Base-by-base conservation (phyloP, 257 asterid genomes). In the Osmanthus fragrans region DNA sequence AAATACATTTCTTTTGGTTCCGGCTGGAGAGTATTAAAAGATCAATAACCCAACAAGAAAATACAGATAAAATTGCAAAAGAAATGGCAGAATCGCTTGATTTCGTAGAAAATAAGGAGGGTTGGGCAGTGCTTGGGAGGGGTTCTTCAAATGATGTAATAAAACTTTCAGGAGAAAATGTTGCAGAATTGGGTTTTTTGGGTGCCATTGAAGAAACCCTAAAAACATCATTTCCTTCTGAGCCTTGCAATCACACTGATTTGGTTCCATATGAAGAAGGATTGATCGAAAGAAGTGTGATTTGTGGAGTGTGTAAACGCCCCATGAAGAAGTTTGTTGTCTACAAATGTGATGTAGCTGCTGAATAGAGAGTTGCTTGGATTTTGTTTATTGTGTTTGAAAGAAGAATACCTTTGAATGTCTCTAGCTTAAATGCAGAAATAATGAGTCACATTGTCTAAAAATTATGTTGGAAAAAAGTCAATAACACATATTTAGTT, bases 201-300 rank as follows among this genome's bases (percentile, higher is more conserved):
- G 82, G 77, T 25, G 90, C 95, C 34, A 79, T 88, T 34, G 76
- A 60, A 56, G 75, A 54, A 66, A 86, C 82, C 19, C 56, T 83
- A 66, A 84, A 66, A 25, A 78, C 83, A 51, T 64, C 82, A 45
- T 72, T 42, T 19, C 74, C 77, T 30, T 77, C 45, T 21, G 84
- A 73, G 37, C 64, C 75, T 1, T 89, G 94, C 86, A 12, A 78
- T 56, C 85, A 82, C 51, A n/a, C 64, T 21, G 88, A 84, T 5
- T 49, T 86, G 69, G 40, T 91, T 74, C 84, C 82, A 8, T 89
- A 82, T 81, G 91, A 93, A 75, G 90, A 91, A 80, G 93, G 89
- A 25, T 76, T 78, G 78, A 63, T 72, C 37, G 87, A 75, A 71
- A 87, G 76, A 45, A 65, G 67, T 30, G 56, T 74, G 76, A 40